Evolutionary conservation across 345 rosid genomes (phyloP).

Genomic region (Theobroma cacao): DNA sequence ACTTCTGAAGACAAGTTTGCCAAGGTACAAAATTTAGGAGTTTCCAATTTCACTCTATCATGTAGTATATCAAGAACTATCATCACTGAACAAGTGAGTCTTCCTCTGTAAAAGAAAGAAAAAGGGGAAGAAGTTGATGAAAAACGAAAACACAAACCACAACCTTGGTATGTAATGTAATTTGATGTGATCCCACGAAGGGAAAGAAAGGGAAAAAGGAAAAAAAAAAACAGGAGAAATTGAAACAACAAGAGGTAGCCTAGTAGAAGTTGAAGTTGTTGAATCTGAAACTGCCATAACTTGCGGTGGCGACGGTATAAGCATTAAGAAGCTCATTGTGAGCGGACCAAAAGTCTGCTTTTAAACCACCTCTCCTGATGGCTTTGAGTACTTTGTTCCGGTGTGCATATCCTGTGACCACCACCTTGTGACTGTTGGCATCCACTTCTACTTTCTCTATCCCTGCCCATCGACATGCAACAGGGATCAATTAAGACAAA

Average conservation of each 20-base stretch:
- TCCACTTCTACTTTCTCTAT: conserved; percentile 56
- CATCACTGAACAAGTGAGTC: conserved; percentile 19
- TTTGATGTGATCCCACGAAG: not conserved
- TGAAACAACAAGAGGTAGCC: not conserved
- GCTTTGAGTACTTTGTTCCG: conserved; percentile 42
- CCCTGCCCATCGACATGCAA: no score
- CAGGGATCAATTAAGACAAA: no score
- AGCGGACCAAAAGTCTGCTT: conserved; percentile 47
- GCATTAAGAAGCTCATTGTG: conserved; percentile 42
- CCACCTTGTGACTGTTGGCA: conserved; percentile 37
- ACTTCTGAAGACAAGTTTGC: not conserved
- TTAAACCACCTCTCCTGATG: conserved; percentile 39
- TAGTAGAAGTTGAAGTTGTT: conserved; percentile 31
- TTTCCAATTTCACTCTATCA: conserved; percentile 20
- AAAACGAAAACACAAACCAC: not conserved
- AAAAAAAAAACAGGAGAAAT: not conserved
- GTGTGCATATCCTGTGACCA: conserved; percentile 40
- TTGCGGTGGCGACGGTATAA: conserved; percentile 26
- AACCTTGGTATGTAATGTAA: not conserved
- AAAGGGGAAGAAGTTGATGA: no score
- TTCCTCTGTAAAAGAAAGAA: conserved; percentile 23
- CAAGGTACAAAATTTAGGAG: conserved; percentile 18
- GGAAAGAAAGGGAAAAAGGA: not conserved
- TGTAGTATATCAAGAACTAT: not conserved
- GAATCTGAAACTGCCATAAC: conserved; percentile 34